A percentile compares a stretch with the other conserved stretches of the same genome.
phyloP scores from a whole-genome alignment of 352 stramenopile genomes.

The Stramenopiles sp. region DNA sequence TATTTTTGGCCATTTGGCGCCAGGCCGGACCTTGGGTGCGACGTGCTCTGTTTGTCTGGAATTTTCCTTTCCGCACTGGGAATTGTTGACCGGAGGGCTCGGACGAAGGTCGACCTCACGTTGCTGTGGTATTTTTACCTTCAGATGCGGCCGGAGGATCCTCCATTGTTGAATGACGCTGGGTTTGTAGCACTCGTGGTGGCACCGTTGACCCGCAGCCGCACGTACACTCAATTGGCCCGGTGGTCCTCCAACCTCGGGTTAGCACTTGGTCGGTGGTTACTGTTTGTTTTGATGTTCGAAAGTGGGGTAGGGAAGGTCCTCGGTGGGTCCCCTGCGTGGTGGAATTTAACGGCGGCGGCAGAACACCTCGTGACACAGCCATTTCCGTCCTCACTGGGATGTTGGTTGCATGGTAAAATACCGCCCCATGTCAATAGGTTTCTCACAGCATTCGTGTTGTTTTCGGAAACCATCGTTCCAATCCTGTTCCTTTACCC shows the following conservation, averaged over 20 bases:
- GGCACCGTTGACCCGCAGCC: neutral
- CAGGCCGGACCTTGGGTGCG: neutral
- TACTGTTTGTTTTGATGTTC: conserved; percentile 6
- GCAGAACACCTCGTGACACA: neutral
- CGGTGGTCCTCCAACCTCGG: neutral
- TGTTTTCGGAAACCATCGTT: neutral
- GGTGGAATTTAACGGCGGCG: neutral
- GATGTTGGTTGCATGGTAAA: neutral
- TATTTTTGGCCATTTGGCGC: neutral
- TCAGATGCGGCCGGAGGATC: neutral
- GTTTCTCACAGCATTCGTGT: neutral
- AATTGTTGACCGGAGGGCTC: neutral
- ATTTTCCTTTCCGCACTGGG: neutral
- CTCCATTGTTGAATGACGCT: neutral
- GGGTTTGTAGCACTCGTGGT: neutral
- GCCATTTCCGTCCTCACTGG: neutral
- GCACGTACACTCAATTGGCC: neutral
- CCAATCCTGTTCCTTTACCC: neutral
- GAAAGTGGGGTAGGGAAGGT: neutral
- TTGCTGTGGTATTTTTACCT: neutral
- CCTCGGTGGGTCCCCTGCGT: neutral
- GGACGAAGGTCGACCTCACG: neutral
- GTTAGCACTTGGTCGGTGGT: neutral
- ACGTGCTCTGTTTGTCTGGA: neutral
- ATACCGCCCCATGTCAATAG: neutral